Percentiles rank a stretch among this genome's conserved stretches.
Conservation (phyloP, 441 rosid species). For the Metrosideros polymorpha region DNA sequence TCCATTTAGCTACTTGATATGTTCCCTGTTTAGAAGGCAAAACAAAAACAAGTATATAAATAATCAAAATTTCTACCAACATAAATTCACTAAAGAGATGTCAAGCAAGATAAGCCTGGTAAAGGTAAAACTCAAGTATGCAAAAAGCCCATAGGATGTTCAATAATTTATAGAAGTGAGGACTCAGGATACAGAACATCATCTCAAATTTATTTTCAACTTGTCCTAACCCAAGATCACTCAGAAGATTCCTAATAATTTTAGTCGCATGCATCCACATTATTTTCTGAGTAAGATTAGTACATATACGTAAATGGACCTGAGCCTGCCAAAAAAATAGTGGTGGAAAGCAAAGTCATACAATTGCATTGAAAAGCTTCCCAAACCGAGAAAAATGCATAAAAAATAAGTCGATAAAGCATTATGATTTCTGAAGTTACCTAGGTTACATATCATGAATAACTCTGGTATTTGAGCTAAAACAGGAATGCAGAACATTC, state of each 20-base stretch:
- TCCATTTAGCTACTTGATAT: slow-evolving; percentile 98
- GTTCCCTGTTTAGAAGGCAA: slow-evolving; percentile 45
- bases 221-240: neutral
- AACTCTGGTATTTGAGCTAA: neutral
- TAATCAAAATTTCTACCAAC: neutral
- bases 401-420: neutral
- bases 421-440: neutral
- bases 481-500: neutral
- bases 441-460: neutral
- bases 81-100: neutral
- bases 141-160: neutral
- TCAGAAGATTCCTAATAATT: neutral
- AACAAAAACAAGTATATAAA: neutral
- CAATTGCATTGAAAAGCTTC: neutral
- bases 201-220: neutral
- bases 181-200: neutral
- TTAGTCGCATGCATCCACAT: neutral
- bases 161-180: neutral
- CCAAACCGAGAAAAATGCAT: neutral
- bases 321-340: neutral
- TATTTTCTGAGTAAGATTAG: neutral
- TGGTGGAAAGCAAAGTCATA: neutral
- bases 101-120: neutral
- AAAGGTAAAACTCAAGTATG: neutral
- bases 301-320: neutral